Base-by-base conservation (phyloP, 345 rosid species). In the Populus davidiana region DNA sequence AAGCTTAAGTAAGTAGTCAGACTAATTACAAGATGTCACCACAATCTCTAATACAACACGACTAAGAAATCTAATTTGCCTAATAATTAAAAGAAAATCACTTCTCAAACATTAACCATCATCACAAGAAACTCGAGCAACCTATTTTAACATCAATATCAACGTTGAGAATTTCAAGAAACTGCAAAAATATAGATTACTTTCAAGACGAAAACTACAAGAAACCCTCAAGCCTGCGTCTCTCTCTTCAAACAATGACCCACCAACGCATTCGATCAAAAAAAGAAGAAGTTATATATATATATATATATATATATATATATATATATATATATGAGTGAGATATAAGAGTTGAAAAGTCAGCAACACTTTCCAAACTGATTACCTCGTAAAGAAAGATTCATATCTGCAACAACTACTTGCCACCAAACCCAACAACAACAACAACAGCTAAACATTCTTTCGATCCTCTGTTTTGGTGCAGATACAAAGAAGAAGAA, bases 271-370 rank as follows among this genome's bases (percentile, higher is more conserved):
- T 72, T 68, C 6, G 76, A 77, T 50, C 69, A 70, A 73, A 72
- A 43, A 81, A 80, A 72, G 49, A 81, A 81, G 5, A 33, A 33
- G 76, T 65, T 27, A 25, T 25, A 25, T 25, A n/a, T n/a, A n/a
- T n/a, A n/a, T n/a, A n/a, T n/a, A 25, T 25, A 27, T 27, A 27
- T 27, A 27, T 33, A 33, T 23, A 83, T 70, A 27, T 44, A 23
- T 49, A 21, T 47, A 29, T 17, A 23, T 14, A 20, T 67, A 39
- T 50, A 71, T 36, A 84, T 63, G 89, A 89, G 96, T 88, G 85
- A 83, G 85, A 86, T 74, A 83, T 85, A 93, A 89, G 97, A 80
- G 79, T 49, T 70, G 81, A 85, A 82, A 78, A 78, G 73, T 72
- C 73, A 79, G 74, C 76, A 2, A 74, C 76, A 81, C 67, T 77